Base-by-base conservation (phyloP, 1,284 basidiomycete genomes). In the Trichosporon sp. region DNA sequence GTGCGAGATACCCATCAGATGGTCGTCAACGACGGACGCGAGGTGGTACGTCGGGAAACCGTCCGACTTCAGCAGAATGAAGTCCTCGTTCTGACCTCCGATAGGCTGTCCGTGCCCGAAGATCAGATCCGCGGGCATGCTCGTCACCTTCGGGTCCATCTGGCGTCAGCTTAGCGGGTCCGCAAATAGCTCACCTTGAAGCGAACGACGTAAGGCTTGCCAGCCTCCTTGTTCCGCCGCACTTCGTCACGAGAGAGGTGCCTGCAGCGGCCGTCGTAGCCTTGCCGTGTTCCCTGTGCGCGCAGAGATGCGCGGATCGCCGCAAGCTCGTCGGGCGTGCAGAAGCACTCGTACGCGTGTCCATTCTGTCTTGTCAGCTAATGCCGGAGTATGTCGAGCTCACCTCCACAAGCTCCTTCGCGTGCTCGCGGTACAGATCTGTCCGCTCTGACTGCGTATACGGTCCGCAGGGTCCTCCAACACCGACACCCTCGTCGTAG, bases 21-120 rank as follows among this genome's bases (percentile, higher is more conserved):
- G 89, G 82, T 99, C 97, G 74, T 99, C 97, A 0, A 97, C 92
- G 0, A 99, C 92, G 34, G 90, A 95, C 0, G 97, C 96, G 1
- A 99, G 88, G 74, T 99, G 97, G 79, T 99, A 99, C 0, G 97
- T 99, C 1, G 97, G 97, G 81, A 92, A 96, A 0, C 89, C 86
- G 80, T 99, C 95, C 0, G 91, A 90, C 83, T 99, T 99, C 73
- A 98, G 85, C 1, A 99, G 84, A 65, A 99, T 89, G 12, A 95
- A 94, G 79, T 99, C 96, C 34, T 95, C 97, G 7, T 65, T 66
- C 27, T 29, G 29, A 3, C 47, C 47, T 1, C 75, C 72, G 27
- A 71, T 77, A 12, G 73, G 72, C 64, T 78, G 73, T 3, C 75
- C 69, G 15, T 73, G 67, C 11, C 78, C 78, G 66, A 79, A 81